Percentiles rank a stretch among this genome's conserved stretches.
Conservation (phyloP, 2,329 filamentous ascomycete genomes). For the Botrytis byssoidea region DNA sequence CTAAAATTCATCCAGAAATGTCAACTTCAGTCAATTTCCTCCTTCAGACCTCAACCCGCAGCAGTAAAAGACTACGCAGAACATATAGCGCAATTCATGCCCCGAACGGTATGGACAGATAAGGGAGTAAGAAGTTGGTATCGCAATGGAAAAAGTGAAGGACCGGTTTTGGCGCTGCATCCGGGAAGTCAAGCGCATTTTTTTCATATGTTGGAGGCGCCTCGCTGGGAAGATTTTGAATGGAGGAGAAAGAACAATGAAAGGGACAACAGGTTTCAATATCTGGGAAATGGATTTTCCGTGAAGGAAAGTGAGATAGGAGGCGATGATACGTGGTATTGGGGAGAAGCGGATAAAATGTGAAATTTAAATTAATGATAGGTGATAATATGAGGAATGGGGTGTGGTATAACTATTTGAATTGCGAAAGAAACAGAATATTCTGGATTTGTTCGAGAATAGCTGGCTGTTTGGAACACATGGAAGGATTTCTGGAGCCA, state of each 20-base stretch:
- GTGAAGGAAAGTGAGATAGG: conserved; percentile 14
- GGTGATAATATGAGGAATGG: no score
- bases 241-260: neutral
- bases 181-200: conserved; percentile 27
- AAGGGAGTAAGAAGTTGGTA: conserved; percentile 31
- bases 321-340: conserved; percentile 21
- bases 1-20: conserved; percentile 48
- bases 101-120: conserved; percentile 30
- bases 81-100: conserved; percentile 36
- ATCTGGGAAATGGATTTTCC: conserved; percentile 26
- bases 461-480: neutral
- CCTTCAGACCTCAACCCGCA: conserved; percentile 43
- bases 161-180: conserved; percentile 26
- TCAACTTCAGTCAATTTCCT: conserved; percentile 43
- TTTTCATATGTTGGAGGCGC: conserved; percentile 22
- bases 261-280: conserved; percentile 22
- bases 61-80: conserved; percentile 39
- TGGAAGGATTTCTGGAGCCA: neutral
- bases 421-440: neutral
- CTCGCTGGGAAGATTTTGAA: conserved; percentile 25
- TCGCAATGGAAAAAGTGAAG: conserved; percentile 25
- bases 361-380: neutral
- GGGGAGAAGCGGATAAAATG: conserved; percentile 3
- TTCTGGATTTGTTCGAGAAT: neutral
- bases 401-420: no score